phyloP scores from a whole-genome alignment of 352 stramenopile genomes.

The Synura sp. region DNA sequence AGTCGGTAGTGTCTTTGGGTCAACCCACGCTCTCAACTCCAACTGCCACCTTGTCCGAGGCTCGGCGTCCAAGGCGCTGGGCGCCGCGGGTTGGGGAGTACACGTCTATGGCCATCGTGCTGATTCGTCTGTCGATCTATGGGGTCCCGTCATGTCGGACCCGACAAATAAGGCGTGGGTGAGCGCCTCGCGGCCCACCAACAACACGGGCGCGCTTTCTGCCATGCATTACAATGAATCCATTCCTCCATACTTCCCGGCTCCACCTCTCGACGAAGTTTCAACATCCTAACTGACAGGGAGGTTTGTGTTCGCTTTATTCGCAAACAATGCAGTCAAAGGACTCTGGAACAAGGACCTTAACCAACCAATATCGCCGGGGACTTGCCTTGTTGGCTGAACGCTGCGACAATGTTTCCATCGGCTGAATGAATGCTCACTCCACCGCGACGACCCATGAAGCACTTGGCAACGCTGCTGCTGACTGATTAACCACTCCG shows the following conservation, averaged over 20 bases:
- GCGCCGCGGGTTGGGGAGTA: not conserved
- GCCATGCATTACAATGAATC: slow-evolving; percentile 2
- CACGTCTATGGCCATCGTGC: not conserved
- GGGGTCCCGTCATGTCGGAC: not conserved
- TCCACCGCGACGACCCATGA: slow-evolving; percentile 1
- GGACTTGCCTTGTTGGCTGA: not conserved
- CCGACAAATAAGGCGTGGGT: not conserved
- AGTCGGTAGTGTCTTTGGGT: slow-evolving; percentile 2
- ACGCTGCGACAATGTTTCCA: not conserved
- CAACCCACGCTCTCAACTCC: not conserved
- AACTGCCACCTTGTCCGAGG: not conserved
- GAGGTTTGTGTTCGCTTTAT: slow-evolving; percentile 13
- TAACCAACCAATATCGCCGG: not conserved
- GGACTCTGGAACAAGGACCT: slow-evolving; percentile 3
- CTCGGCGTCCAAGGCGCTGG: slow-evolving; percentile 10
- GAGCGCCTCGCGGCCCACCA: not conserved
- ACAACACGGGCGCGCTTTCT: slow-evolving; percentile 13
- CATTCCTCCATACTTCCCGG: not conserved
- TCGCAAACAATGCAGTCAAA: slow-evolving; percentile 7
- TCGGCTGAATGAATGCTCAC: not conserved
- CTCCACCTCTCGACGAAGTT: not conserved
- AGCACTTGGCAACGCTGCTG: slow-evolving; percentile 8
- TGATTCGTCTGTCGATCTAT: not conserved
- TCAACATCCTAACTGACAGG: slow-evolving; percentile 4
- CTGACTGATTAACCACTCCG: not conserved